Evolutionary conservation across 208 protist species (phyloP).

Genomic region (Acanthamoeba triangularis): DNA sequence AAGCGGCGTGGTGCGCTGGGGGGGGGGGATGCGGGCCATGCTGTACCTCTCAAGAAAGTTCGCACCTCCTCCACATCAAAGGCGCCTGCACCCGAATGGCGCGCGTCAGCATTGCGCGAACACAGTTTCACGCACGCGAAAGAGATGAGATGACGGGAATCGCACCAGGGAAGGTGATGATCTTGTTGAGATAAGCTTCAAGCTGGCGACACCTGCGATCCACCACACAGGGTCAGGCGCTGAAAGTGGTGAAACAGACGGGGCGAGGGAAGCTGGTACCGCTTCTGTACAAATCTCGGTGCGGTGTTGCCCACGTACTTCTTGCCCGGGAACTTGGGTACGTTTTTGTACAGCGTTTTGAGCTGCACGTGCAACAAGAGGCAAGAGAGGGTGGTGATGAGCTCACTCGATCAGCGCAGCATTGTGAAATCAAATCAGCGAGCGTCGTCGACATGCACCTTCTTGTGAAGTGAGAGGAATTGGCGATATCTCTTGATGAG

Average conservation of each 20-base stretch:
- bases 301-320: conserved; percentile 63
- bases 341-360: conserved; percentile 53
- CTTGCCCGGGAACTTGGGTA: conserved; percentile 75
- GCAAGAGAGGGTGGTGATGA: not conserved
- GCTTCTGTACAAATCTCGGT: conserved; percentile 66
- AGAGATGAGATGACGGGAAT: not conserved
- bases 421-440: not conserved
- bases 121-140: not conserved
- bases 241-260: not conserved
- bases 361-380: not conserved
- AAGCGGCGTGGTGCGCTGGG: not conserved
- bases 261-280: not conserved
- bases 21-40: not conserved
- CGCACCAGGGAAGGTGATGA: conserved; percentile 42
- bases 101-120: not conserved
- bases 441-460: not conserved
- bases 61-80: conserved; percentile 55
- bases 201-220: not conserved
- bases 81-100: not conserved
- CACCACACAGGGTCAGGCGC: not conserved
- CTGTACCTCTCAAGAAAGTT: conserved; percentile 53
- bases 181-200: conserved; percentile 40
- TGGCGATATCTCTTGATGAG: conserved; percentile 73
- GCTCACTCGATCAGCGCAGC: not conserved
- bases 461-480: conserved; percentile 61